Evolutionary conservation across 2,329 filamentous ascomycete genomes (phyloP).

Genomic region (Diaporthe sp.): DNA sequence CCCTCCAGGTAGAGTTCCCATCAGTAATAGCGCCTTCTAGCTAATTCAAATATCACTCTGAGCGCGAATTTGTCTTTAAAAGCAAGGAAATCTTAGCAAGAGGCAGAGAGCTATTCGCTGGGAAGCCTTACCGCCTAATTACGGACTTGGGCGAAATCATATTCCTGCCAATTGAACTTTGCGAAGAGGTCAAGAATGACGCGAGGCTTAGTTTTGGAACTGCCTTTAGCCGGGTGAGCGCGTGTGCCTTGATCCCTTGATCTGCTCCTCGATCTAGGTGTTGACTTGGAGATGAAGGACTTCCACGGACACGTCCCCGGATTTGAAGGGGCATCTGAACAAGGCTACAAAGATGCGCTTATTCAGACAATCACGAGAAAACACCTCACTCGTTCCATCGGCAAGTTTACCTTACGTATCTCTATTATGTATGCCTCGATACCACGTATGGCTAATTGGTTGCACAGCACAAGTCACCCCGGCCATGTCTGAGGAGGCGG

Average conservation of each 20-base stretch:
- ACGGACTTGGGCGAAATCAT: conserved; percentile 2
- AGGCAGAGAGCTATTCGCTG: background rate
- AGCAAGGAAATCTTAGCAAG: background rate
- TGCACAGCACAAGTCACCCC: background rate
- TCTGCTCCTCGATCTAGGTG: background rate
- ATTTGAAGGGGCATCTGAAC: background rate
- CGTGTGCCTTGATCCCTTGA: no score
- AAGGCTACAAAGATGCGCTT: conserved; percentile 1
- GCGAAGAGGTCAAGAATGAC: conserved; percentile 4
- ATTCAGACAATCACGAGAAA: conserved; percentile 13
- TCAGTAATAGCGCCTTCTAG: no score
- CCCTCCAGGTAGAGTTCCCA: background rate
- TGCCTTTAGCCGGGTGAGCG: background rate
- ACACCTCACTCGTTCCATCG: background rate
- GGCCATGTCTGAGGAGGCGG: background rate
- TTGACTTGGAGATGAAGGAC: background rate
- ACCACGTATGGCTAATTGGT: background rate
- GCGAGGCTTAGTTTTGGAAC: background rate
- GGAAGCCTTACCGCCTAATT: conserved; percentile 3
- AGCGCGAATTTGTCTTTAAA: conserved; percentile 2
- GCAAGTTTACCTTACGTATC: background rate
- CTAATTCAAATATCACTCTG: background rate
- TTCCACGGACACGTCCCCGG: background rate
- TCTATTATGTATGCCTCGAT: background rate
- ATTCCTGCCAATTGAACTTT: background rate